Evolutionary conservation across 163 green algal species (phyloP).

Genomic region (Picocystis sp.): DNA sequence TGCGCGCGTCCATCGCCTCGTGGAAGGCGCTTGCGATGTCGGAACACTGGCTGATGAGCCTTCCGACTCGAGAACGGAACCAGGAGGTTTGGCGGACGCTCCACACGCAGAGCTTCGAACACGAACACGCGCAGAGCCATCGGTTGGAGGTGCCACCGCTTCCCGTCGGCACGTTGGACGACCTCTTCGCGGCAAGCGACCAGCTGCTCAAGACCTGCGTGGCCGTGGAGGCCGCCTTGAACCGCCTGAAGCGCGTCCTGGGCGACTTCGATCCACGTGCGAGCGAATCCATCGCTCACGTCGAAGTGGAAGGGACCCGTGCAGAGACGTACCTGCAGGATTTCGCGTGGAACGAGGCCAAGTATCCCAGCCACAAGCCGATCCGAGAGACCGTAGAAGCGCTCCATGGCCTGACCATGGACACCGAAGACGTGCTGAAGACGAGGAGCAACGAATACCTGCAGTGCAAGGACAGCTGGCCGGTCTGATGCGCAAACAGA

Average conservation of each 20-base stretch:
- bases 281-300: slow-evolving; percentile 8
- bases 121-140: slow-evolving; percentile 30
- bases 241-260: not conserved
- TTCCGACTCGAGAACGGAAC: slow-evolving; percentile 32
- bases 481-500: slow-evolving; percentile 55
- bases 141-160: slow-evolving; percentile 77
- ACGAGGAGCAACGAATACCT: slow-evolving; percentile 48
- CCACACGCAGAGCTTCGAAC: not conserved
- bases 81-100: slow-evolving; percentile 39
- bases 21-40: not conserved
- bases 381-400: slow-evolving; percentile 77
- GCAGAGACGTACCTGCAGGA: slow-evolving; percentile 61
- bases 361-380: slow-evolving; percentile 66
- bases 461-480: slow-evolving; percentile 56
- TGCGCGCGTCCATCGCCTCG: too few species aligned
- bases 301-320: slow-evolving; percentile 59
- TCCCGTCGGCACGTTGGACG: slow-evolving; percentile 85
- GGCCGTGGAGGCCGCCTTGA: not conserved
- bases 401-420: slow-evolving; percentile 26
- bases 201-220: slow-evolving; percentile 72
- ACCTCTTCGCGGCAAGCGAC: slow-evolving; percentile 75
- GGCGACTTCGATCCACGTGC: not conserved
- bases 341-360: slow-evolving; percentile 95
- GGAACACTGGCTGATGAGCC: slow-evolving; percentile 55
- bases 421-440: slow-evolving; percentile 48